Percentiles rank a stretch among this genome's conserved stretches.
These are phyloP conservation scores for Herpotrichia juniperi DNA, from an alignment of 2,329 filamentous ascomycete species.

Conservation along the genomic window DNA sequence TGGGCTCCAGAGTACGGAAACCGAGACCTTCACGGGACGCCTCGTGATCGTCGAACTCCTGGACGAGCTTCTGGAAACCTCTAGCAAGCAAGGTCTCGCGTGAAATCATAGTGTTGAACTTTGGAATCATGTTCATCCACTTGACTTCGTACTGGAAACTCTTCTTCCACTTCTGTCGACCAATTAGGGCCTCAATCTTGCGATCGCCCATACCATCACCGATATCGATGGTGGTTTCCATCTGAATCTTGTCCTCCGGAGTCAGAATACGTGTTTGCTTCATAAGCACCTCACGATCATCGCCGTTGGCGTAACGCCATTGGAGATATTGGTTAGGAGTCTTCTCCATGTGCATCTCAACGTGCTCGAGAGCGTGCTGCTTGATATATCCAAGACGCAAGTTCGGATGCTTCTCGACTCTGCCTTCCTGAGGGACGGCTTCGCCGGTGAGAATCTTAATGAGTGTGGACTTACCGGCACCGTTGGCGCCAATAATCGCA, in stretches of 20 bases:
- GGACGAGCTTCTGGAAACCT: slow-evolving; percentile 91
- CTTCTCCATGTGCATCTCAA: slow-evolving; percentile 99
- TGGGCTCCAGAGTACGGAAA: slow-evolving; percentile 90
- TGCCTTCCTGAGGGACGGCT: slow-evolving; percentile 79
- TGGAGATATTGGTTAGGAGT: slow-evolving; percentile 98
- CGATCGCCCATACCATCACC: slow-evolving; percentile 79
- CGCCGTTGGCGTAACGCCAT: slow-evolving; percentile 97
- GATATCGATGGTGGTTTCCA: slow-evolving; percentile 88
- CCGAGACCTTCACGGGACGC: slow-evolving; percentile 97
- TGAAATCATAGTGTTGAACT: slow-evolving; percentile 90
- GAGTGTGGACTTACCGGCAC: slow-evolving; percentile 96
- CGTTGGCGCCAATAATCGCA: slow-evolving; percentile 95
- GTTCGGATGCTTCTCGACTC: slow-evolving; percentile 98
- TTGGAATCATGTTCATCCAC: slow-evolving; percentile 87
- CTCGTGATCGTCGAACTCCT: slow-evolving; percentile 99
- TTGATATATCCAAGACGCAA: slow-evolving; percentile 99
- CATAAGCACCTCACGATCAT: slow-evolving; percentile 95
- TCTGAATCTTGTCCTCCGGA: slow-evolving; percentile 82
- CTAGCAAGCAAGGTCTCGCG: slow-evolving; percentile 86
- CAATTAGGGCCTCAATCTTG: slow-evolving; percentile 86
- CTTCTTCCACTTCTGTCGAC: slow-evolving; percentile 99
- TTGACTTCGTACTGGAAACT: slow-evolving; percentile 98
- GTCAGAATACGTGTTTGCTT: slow-evolving; percentile 95
- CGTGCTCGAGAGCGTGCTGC: slow-evolving; percentile 98
- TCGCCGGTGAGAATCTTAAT: slow-evolving; percentile 98